A percentile compares a stretch with the other conserved stretches of the same genome.
These are phyloP conservation scores for Porphyrellus cyaneotinctus DNA, from an alignment of 768 basidiomycete species.

Conservation along the genomic window DNA sequence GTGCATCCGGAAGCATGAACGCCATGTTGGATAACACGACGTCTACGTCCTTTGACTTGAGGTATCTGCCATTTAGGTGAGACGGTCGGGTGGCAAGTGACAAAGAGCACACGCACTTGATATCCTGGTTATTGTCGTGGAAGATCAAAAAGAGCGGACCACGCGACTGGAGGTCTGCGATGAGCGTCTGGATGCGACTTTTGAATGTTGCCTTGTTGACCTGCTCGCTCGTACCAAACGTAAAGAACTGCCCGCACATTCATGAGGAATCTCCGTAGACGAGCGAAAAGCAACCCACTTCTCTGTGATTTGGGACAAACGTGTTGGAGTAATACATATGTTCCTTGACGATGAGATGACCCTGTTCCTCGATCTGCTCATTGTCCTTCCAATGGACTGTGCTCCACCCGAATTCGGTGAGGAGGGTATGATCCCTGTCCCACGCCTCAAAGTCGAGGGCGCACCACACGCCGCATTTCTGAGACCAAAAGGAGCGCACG, in stretches of 20 bases:
- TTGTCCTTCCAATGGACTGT: constrained; percentile 53
- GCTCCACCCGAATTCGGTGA: constrained; percentile 86
- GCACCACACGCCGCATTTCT: constrained; percentile 66
- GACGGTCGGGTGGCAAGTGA: background rate
- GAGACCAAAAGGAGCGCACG: constrained; percentile 58
- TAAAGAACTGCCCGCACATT: constrained; percentile 47
- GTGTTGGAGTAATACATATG: constrained; percentile 53
- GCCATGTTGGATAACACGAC: constrained; percentile 51
- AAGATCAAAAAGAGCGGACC: constrained; percentile 78
- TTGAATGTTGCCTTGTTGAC: constrained; percentile 52
- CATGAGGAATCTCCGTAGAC: background rate
- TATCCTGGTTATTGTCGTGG: constrained; percentile 73
- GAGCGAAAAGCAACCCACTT: constrained; percentile 36
- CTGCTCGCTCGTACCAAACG: constrained; percentile 59
- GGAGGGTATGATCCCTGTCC: constrained; percentile 67
- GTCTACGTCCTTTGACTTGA: constrained; percentile 46
- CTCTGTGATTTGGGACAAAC: constrained; percentile 60
- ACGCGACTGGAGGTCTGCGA: constrained; percentile 35
- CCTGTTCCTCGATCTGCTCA: constrained; percentile 43
- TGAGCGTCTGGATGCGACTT: constrained; percentile 43
- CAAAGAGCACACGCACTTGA: constrained; percentile 47
- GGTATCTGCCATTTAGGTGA: constrained; percentile 39
- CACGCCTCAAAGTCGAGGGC: constrained; percentile 82
- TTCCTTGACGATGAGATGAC: constrained; percentile 65
- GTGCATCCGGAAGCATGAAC: constrained; percentile 54